Conservation (phyloP, 306 rosid genomes). For the Benincasa hispida region DNA sequence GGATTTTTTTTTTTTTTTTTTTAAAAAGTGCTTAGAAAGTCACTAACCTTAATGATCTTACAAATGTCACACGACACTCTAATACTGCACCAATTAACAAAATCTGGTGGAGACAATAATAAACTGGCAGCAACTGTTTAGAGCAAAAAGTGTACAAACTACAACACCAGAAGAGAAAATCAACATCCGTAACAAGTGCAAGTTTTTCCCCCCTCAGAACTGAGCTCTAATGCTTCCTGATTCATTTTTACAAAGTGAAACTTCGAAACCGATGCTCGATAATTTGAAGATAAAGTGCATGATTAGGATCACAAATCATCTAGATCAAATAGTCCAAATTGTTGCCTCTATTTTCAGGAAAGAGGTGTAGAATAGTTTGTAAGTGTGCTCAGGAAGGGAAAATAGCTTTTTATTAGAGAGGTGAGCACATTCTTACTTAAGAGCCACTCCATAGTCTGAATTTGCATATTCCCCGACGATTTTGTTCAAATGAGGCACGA, state of each 20-base stretch:
- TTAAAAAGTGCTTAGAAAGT: no score
- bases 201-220: background rate
- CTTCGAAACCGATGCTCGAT: background rate
- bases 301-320: background rate
- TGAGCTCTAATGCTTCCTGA: background rate
- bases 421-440: constrained; percentile 14
- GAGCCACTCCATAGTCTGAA: constrained; percentile 48
- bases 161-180: background rate
- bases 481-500: constrained; percentile 40
- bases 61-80: background rate
- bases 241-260: background rate
- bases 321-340: background rate
- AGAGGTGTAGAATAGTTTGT: background rate
- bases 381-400: background rate
- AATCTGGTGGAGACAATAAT: background rate
- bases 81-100: background rate
- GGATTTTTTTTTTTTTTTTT: background rate
- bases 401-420: background rate
- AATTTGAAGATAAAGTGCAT: background rate
- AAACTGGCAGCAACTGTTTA: background rate
- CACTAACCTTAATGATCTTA: background rate
- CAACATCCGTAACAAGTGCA: background rate
- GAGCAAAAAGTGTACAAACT: background rate
- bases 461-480: constrained; percentile 80
- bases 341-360: background rate